Evolutionary conservation across 2,329 filamentous ascomycete species (phyloP), one percentile per base, ranked within the genome.

Genomic region (Fonsecaea pugnacius): DNA sequence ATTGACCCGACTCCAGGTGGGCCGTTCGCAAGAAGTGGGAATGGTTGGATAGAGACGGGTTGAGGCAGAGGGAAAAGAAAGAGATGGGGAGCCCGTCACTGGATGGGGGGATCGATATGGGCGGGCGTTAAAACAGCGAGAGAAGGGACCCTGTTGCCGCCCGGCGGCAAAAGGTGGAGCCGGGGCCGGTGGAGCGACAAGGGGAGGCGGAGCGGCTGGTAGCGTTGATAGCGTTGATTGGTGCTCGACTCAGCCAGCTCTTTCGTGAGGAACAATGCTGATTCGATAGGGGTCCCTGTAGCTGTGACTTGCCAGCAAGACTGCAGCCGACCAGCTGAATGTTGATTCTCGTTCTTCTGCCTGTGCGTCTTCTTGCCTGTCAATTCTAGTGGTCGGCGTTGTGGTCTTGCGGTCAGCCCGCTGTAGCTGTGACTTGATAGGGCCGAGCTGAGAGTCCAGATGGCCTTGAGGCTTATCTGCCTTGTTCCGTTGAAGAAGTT

Each of bases 91-190:
- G 58, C 51, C 58, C 58, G 60, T 59, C 57, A 58, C 53, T 57
- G 60, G 43, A 24, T n/a, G 21, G 54, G 16, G n/a, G 57, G 48
- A 24, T 27, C 38, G 52, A 50, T 33, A 30, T 32, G 8, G 56
- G 32, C 58, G 57, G 57, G 60, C 67, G 60, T 69, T 65, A 67
- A 65, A 67, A 53, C 65, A 60, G 67, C 64, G 52, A 60, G 60
- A 9, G 27, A 51, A 48, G n/a, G 54, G 30, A 38, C 33, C 46
- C 52, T 66, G 24, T 67, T 67, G 65, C 63, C 63, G 65, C 65
- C 62, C 53, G 57, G 65, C 62, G 63, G 67, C 65, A 48, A 67
- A 65, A 64, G 59, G 59, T 56, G 57, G 53, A 60, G 46, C 24
- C 32, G 50, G 38, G 52, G 52, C 52, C 60, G 57, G 55, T 53